Conservation (phyloP, 257 asterid genomes). For the Solanum medicagineum region DNA sequence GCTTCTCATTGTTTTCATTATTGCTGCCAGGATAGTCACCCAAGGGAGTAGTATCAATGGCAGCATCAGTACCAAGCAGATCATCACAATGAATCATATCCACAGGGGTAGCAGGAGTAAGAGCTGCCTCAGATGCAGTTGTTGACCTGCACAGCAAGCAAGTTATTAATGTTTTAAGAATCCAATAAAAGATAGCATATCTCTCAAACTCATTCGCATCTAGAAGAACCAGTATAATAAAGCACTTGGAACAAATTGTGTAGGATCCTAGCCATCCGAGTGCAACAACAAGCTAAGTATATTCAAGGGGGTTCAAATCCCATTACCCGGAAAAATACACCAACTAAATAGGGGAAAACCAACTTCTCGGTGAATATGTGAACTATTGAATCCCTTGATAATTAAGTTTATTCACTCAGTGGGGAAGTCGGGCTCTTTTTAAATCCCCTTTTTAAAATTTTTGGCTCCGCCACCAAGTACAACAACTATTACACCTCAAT, state of each 20-base stretch:
- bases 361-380: neutral
- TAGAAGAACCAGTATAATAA: neutral
- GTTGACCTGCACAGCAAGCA: constrained; percentile 52
- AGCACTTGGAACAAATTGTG: neutral
- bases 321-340: neutral
- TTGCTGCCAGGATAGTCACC: constrained; percentile 18
- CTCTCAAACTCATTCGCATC: neutral
- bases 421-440: neutral
- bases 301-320: neutral
- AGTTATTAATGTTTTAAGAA: neutral
- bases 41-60: constrained; percentile 39
- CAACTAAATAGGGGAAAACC: neutral
- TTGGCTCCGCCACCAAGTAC: neutral
- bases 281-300: neutral
- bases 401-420: neutral
- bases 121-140: constrained; percentile 53
- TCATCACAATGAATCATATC: constrained; percentile 60
- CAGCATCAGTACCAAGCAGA: constrained; percentile 45
- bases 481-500: neutral
- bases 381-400: neutral
- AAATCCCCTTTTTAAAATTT: neutral
- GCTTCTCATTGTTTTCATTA: constrained; percentile 36
- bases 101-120: constrained; percentile 49
- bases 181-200: neutral
- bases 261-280: neutral